phyloP scores from a whole-genome alignment of 108 stramenopile species.

The Nitzschia palea region DNA sequence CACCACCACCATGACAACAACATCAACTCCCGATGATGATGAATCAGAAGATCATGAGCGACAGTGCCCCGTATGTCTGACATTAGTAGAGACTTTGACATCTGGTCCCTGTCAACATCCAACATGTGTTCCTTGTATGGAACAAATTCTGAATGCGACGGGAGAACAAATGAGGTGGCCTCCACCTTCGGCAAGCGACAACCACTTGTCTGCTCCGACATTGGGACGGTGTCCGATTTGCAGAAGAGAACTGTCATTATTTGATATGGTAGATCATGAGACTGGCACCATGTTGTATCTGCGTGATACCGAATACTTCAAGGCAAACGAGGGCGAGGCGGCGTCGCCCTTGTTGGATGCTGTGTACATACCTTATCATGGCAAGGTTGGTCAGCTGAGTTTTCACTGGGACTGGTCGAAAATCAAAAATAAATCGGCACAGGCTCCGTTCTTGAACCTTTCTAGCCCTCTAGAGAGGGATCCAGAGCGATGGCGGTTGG shows the following conservation, averaged over 20 bases:
- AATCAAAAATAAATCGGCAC: neutral
- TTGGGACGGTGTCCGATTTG: constrained; percentile 50
- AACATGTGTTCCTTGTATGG: constrained; percentile 30
- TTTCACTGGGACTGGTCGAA: constrained; percentile 41
- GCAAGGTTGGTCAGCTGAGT: constrained; percentile 25
- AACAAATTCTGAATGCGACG: constrained; percentile 30
- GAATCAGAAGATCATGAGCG: constrained; percentile 2
- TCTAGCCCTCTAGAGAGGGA: constrained; percentile 8
- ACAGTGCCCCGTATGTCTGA: constrained; percentile 30
- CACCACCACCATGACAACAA: neutral
- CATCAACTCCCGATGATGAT: neutral
- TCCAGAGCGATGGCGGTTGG: constrained; percentile 23
- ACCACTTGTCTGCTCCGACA: constrained; percentile 33
- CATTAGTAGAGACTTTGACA: neutral
- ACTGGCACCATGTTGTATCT: constrained; percentile 26
- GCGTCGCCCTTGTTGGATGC: constrained; percentile 3
- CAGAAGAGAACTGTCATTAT: constrained; percentile 26
- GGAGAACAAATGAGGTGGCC: constrained; percentile 18
- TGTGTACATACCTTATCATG: constrained; percentile 28
- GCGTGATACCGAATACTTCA: constrained; percentile 3
- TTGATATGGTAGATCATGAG: constrained; percentile 22
- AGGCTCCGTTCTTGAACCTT: constrained; percentile 27
- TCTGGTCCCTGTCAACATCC: constrained; percentile 28
- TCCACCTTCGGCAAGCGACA: constrained; percentile 27
- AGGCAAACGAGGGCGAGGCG: neutral